phyloP scores from a whole-genome alignment of 2,329 filamentous ascomycete genomes.

The Fusarium nodosum region DNA sequence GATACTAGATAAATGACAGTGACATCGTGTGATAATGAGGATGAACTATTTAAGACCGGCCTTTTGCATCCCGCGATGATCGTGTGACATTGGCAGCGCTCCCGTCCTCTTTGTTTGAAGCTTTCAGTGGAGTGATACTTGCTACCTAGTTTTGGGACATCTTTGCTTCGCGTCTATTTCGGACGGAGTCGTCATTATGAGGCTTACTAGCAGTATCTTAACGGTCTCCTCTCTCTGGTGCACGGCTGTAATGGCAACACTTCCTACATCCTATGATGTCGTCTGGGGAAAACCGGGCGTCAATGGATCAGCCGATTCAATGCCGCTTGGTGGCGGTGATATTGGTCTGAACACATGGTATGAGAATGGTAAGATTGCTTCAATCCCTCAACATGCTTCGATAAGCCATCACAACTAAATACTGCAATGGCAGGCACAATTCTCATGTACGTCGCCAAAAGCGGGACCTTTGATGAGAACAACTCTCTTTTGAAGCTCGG shows the following conservation, averaged over 20 bases:
- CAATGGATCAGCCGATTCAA: constrained; percentile 21
- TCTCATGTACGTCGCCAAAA: constrained; percentile 20
- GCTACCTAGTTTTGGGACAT: not conserved
- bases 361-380: constrained; percentile 1
- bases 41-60: not conserved
- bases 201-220: not conserved
- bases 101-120: too few relatives aligned
- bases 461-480: constrained; percentile 21
- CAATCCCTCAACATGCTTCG: accelerated
- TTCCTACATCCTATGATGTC: constrained; percentile 12
- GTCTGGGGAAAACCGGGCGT: constrained; percentile 12
- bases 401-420: accelerated
- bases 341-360: constrained; percentile 20
- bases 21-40: not conserved
- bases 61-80: not conserved
- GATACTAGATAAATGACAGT: not conserved
- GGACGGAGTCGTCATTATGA: not conserved
- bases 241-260: not conserved
- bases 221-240: not conserved
- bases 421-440: not conserved
- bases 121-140: not conserved
- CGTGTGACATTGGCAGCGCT: not conserved
- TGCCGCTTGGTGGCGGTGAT: constrained; percentile 20
- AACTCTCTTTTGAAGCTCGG: constrained; percentile 22
- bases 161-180: not conserved